Conservation (phyloP, 208 protist species). For the Trypanosoma brucei region DNA sequence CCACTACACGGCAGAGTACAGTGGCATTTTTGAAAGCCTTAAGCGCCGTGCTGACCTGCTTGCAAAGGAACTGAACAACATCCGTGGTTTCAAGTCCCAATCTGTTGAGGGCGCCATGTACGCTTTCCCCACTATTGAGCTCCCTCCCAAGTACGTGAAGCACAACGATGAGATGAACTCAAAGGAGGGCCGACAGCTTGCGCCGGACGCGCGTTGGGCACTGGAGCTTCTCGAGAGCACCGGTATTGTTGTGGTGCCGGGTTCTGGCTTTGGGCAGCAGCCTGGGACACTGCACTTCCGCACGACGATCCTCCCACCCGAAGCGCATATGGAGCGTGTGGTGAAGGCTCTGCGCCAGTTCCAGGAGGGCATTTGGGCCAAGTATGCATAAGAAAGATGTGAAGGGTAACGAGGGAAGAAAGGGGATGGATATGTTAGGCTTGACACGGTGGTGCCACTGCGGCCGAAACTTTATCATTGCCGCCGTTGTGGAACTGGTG, state of each 20-base stretch:
- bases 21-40: conserved; percentile 69
- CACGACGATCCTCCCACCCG: conserved; percentile 98
- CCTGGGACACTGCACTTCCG: conserved; percentile 97
- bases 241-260: conserved; percentile 95
- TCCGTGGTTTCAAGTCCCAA: conserved; percentile 93
- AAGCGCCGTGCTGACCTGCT: conserved; percentile 61
- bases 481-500: too few species aligned
- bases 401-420: neutral
- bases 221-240: conserved; percentile 94
- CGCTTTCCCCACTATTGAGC: conserved; percentile 93
- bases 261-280: conserved; percentile 95
- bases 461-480: too few species aligned
- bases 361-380: conserved; percentile 57
- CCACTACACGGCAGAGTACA: conserved; percentile 79
- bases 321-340: conserved; percentile 93
- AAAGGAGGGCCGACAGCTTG: conserved; percentile 59
- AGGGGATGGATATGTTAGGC: neutral
- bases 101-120: conserved; percentile 97
- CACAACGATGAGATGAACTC: conserved; percentile 52
- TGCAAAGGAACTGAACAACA: conserved; percentile 84
- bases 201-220: conserved; percentile 95
- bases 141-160: conserved; percentile 80
- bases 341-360: conserved; percentile 55
- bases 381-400: conserved; percentile 27
- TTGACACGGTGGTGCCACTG: neutral